phyloP scores from a whole-genome alignment of 441 rosid species.

The Syzygium malaccense region DNA sequence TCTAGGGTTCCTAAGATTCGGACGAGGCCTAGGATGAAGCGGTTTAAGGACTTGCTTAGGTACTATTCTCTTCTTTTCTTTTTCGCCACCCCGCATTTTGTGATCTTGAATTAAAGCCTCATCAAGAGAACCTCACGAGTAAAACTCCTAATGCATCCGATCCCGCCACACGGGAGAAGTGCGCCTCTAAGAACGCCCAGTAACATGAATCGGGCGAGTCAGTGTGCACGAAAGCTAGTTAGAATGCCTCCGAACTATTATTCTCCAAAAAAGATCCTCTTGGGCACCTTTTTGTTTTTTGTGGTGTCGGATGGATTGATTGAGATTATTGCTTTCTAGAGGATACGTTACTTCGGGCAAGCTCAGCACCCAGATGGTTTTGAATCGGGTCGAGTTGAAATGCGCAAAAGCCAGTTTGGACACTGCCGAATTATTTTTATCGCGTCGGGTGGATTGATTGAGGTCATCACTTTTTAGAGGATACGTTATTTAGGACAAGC shows the following conservation, averaged over 20 bases:
- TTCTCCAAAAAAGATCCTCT: neutral
- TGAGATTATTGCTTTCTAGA: neutral
- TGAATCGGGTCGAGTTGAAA: accelerated
- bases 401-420: neutral
- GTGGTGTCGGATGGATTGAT: neutral
- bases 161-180: neutral
- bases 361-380: too few relatives aligned
- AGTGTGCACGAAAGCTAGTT: neutral
- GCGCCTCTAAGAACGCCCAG: accelerated
- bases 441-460: neutral
- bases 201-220: neutral
- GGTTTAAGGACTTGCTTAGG: too few relatives aligned
- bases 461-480: neutral
- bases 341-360: neutral
- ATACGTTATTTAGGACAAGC: neutral
- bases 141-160: neutral
- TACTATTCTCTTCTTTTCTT: too few relatives aligned
- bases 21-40: too few relatives aligned
- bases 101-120: neutral
- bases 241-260: neutral
- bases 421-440: neutral
- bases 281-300: neutral
- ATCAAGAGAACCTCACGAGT: neutral
- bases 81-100: accelerated
- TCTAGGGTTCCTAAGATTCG: too few relatives aligned